A percentile compares a stretch with the other conserved stretches of the same genome.
phyloP scores from a whole-genome alignment of 345 rosid genomes.

The Eucalyptus guilfoylei region DNA sequence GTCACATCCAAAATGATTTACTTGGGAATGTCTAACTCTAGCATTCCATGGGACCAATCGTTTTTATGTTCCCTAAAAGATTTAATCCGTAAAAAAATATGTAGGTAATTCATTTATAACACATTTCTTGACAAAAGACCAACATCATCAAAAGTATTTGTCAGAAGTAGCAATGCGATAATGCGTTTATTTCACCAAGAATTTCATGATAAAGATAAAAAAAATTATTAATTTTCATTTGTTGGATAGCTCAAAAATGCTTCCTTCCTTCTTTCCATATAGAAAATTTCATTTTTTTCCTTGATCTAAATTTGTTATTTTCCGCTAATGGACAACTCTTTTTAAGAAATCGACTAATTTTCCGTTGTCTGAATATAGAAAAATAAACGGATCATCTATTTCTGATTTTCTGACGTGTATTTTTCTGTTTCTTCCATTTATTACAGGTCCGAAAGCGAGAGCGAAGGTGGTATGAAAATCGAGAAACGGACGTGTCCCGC shows the following conservation, averaged over 20 bases:
- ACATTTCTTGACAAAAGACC: not conserved
- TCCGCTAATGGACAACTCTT: not conserved
- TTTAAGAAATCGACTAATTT: not conserved
- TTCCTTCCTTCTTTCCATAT: not conserved
- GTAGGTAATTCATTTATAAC: not conserved
- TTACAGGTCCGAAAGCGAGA: not conserved
- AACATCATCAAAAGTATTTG: not conserved
- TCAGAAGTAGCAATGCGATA: not conserved
- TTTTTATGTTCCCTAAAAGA: not conserved
- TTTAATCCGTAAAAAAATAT: not conserved
- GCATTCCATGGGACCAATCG: not conserved
- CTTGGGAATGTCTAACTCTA: not conserved
- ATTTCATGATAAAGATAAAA: not conserved
- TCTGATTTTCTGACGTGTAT: not conserved
- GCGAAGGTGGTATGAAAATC: too few species aligned
- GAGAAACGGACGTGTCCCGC: not conserved
- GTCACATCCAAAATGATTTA: not conserved
- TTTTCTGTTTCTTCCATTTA: not conserved
- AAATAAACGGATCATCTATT: not conserved
- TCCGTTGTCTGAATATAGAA: not conserved
- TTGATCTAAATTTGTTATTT: not conserved
- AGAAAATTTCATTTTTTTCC: not conserved
- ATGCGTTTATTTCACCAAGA: fast-evolving
- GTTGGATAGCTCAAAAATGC: not conserved
- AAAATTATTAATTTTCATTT: not conserved